Conservation (phyloP, 768 basidiomycete species). For the Suillus ampliporus region DNA sequence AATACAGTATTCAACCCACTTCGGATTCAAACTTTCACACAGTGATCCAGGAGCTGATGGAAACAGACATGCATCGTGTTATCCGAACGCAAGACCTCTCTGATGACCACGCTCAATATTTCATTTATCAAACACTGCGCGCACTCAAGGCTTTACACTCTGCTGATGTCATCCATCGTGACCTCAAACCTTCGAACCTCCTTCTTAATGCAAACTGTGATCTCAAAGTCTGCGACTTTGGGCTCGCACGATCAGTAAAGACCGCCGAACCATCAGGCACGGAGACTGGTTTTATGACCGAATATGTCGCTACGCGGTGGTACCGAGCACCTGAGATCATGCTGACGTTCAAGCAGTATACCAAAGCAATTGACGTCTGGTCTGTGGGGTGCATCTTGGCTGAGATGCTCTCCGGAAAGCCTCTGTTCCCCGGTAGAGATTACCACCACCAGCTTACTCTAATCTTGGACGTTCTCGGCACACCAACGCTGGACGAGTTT, state of each 20-base stretch:
- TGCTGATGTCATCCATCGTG: constrained; percentile 94
- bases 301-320: constrained; percentile 99
- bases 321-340: constrained; percentile 99
- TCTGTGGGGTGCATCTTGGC: constrained; percentile 89
- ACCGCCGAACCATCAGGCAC: constrained; percentile 86
- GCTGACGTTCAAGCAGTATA: constrained; percentile 99
- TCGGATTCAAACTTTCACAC: constrained; percentile 23
- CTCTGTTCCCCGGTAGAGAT: constrained; percentile 95
- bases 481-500: constrained; percentile 96
- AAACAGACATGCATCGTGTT: constrained; percentile 96
- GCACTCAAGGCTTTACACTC: constrained; percentile 96
- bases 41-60: constrained; percentile 94
- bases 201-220: constrained; percentile 98
- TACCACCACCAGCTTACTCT: constrained; percentile 96
- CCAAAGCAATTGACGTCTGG: constrained; percentile 93
- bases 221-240: constrained; percentile 95
- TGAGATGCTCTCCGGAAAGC: constrained; percentile 97
- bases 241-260: constrained; percentile 87
- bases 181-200: constrained; percentile 96
- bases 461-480: constrained; percentile 96
- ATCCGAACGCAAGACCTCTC: constrained; percentile 94
- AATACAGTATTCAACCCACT: constrained; percentile 4
- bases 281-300: constrained; percentile 91
- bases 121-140: constrained; percentile 92
- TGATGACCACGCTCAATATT: constrained; percentile 95